A percentile compares a stretch with the other conserved stretches of the same genome.
Evolutionary conservation across 176 grass and related monocot genomes (phyloP).

Genomic region (Aegilops longissima): DNA sequence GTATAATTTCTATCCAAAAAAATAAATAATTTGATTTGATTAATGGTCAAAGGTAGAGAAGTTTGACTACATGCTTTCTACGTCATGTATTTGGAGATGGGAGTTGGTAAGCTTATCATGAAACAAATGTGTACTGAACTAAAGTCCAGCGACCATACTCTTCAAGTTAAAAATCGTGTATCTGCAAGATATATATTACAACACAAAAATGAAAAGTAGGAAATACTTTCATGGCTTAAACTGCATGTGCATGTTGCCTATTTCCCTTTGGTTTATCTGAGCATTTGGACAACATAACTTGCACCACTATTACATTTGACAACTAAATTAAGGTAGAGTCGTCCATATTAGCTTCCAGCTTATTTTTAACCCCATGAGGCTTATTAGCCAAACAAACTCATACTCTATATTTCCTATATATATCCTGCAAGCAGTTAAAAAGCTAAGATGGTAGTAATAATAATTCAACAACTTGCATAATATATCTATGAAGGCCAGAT

Average conservation of each 20-base stretch:
- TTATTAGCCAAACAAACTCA: slow-evolving; percentile 13
- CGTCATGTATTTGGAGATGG: background rate
- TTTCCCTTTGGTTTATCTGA: background rate
- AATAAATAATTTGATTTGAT: background rate
- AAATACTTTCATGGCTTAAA: background rate
- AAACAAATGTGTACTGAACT: background rate
- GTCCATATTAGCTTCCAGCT: background rate
- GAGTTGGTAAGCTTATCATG: background rate
- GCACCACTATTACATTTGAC: background rate
- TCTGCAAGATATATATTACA: slow-evolving; percentile 1
- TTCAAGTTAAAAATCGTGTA: background rate
- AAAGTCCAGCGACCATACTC: background rate
- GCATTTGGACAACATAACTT: background rate
- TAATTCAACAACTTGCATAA: background rate
- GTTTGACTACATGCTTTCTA: background rate
- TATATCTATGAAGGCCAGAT: slow-evolving; percentile 5
- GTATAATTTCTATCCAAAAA: background rate
- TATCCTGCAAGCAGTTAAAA: background rate
- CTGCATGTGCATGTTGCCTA: background rate
- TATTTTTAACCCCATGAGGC: background rate
- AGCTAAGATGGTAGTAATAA: background rate
- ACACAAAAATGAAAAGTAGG: background rate
- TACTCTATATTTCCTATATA: background rate
- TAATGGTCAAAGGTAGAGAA: background rate
- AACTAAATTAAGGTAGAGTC: background rate